Percentiles rank a stretch among this genome's conserved stretches.
phyloP scores from a whole-genome alignment of 176 grass and related monocot species.

The Bonia amplexicaulis region DNA sequence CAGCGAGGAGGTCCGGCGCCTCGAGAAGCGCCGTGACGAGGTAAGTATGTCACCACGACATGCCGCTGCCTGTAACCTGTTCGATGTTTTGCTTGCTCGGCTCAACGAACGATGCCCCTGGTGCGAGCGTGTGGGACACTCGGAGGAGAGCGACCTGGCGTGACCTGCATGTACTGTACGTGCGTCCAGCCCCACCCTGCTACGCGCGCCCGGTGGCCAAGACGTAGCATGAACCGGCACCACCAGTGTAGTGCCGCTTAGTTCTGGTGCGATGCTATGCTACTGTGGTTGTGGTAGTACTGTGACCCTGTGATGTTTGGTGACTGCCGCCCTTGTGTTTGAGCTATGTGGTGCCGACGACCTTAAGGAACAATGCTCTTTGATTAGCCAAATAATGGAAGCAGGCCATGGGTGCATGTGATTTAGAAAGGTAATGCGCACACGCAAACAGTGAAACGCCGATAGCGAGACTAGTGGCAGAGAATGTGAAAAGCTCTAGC shows the following conservation, averaged over 20 bases:
- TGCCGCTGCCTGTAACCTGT: slow-evolving; percentile 9
- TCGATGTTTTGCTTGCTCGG: slow-evolving; percentile 25
- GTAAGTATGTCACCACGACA: slow-evolving; percentile 15
- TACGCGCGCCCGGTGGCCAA: neutral
- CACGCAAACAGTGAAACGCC: neutral
- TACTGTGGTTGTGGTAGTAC: neutral
- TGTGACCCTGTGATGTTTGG: neutral
- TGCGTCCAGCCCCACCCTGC: neutral
- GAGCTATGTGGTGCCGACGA: neutral
- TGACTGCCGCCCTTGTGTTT: neutral
- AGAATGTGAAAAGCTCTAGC: neutral
- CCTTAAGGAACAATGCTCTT: neutral
- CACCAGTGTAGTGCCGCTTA: neutral
- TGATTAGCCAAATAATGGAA: neutral
- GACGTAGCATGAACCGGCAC: neutral
- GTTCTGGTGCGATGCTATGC: neutral
- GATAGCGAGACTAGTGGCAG: neutral
- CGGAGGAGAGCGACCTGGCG: neutral
- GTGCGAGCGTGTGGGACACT: neutral
- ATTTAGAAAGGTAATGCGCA: neutral
- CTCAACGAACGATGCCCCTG: neutral
- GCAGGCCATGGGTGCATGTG: neutral
- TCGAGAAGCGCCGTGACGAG: slow-evolving; percentile 61
- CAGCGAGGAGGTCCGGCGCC: slow-evolving; percentile 57
- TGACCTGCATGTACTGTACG: neutral